phyloP scores from a whole-genome alignment of 345 rosid species.

The Eucalyptus polyanthemos region DNA sequence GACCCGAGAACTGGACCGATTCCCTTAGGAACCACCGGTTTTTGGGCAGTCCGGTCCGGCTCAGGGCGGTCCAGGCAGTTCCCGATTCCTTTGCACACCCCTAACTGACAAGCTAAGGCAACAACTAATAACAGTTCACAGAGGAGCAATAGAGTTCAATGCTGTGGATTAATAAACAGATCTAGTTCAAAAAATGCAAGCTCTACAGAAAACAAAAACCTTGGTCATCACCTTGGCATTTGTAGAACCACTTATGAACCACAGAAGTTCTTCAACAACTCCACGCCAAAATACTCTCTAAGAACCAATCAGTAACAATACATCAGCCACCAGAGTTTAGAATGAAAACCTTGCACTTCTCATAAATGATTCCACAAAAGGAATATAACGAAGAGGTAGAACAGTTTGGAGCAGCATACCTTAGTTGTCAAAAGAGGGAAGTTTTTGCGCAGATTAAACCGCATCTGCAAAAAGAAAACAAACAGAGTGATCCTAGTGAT shows the following conservation, averaged over 20 bases:
- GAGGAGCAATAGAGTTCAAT: not conserved
- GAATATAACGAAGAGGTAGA: not conserved
- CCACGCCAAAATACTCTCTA: slow-evolving; percentile 99
- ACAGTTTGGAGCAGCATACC: slow-evolving; percentile 16
- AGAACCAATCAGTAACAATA: slow-evolving; percentile 8
- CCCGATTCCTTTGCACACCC: too few relatives aligned
- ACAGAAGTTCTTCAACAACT: slow-evolving; percentile 93
- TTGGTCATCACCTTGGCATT: slow-evolving; percentile 59
- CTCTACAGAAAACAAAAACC: not conserved
- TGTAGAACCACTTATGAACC: slow-evolving; percentile 98
- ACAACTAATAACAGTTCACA: not conserved
- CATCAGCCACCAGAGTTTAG: not conserved
- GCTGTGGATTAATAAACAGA: not conserved
- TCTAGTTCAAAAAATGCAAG: not conserved
- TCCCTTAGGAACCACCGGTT: too few relatives aligned
- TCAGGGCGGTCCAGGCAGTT: too few relatives aligned
- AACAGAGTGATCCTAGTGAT: too few relatives aligned
- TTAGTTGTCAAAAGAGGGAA: slow-evolving; percentile 87
- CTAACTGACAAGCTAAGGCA: not conserved
- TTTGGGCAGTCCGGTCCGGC: too few relatives aligned
- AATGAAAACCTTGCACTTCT: not conserved
- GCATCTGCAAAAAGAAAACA: slow-evolving; percentile 33
- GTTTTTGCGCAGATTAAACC: slow-evolving; percentile 69
- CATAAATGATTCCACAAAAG: not conserved
- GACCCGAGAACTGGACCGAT: too few relatives aligned